Percentiles rank a stretch among this genome's conserved stretches.
These are phyloP conservation scores for Calonectria pseudoturangicola DNA, from an alignment of 2,329 filamentous ascomycete genomes.

Conservation along the genomic window DNA sequence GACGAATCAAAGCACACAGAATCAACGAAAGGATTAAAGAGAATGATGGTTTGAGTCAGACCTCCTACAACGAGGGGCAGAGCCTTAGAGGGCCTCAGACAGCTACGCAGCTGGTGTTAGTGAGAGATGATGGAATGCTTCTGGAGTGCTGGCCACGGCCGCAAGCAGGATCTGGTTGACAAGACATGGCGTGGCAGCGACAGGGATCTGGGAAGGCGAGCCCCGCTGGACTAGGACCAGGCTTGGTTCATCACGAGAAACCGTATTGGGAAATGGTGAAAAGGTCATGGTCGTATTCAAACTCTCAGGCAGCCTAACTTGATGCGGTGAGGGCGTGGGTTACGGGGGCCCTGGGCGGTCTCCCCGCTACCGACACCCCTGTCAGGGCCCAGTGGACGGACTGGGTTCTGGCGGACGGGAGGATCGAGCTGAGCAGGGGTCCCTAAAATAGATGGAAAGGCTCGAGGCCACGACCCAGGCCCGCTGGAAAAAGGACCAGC, in stretches of 20 bases:
- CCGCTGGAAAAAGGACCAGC: slow-evolving; percentile 15
- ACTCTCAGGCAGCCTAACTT: slow-evolving; percentile 8
- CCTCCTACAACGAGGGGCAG: slow-evolving; percentile 22
- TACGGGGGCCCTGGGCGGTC: slow-evolving; percentile 19
- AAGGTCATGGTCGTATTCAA: slow-evolving; percentile 12
- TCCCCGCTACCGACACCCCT: slow-evolving; percentile 23
- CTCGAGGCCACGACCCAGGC: slow-evolving; percentile 1
- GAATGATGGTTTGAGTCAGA: slow-evolving; percentile 9
- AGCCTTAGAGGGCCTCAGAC: slow-evolving; percentile 19
- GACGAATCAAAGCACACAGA: slow-evolving; percentile 6
- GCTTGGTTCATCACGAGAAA: slow-evolving; percentile 10
- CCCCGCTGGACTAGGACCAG: slow-evolving; percentile 15
- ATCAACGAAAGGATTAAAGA: slow-evolving; percentile 12
- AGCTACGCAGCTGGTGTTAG: slow-evolving; percentile 14
- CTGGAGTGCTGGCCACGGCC: slow-evolving; percentile 11
- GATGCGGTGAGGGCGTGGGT: slow-evolving; percentile 10
- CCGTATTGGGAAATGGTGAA: slow-evolving; percentile 18
- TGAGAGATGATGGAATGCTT: slow-evolving; percentile 23
- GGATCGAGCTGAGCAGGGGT: slow-evolving; percentile 22
- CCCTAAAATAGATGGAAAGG: slow-evolving; percentile 20
- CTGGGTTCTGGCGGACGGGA: slow-evolving; percentile 25
- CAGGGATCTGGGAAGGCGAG: slow-evolving; percentile 4
- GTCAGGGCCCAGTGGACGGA: neutral
- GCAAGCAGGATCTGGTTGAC: slow-evolving; percentile 18
- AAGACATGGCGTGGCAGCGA: slow-evolving; percentile 22